Conservation (phyloP, 169 alveolate genomes). For the Haemoproteus tartakovskyi region DNA sequence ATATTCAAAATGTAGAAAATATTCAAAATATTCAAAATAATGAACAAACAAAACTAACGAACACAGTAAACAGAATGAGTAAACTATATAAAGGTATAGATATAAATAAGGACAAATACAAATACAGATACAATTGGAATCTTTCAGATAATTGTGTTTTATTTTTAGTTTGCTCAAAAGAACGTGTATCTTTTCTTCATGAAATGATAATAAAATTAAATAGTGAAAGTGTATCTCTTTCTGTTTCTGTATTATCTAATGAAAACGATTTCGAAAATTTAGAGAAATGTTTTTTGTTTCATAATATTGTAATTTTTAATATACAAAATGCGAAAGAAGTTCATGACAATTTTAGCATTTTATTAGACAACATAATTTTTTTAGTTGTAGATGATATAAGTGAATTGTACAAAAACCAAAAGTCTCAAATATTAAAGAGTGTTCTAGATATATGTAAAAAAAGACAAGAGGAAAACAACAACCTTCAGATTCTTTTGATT, state of each 20-base stretch:
- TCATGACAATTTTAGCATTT: slow-evolving; percentile 13
- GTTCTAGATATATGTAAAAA: slow-evolving; percentile 19
- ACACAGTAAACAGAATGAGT: not conserved
- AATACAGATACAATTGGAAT: not conserved
- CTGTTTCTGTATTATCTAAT: slow-evolving; percentile 27
- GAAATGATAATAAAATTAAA: slow-evolving; percentile 44
- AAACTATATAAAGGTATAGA: not conserved
- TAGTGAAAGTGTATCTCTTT: slow-evolving; percentile 12
- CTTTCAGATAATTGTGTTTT: slow-evolving; percentile 12
- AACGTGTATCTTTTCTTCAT: slow-evolving; percentile 1
- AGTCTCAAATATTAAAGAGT: slow-evolving; percentile 5
- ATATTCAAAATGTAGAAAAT: not conserved
- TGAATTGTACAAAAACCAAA: slow-evolving; percentile 30
- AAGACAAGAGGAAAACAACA: slow-evolving; percentile 10
- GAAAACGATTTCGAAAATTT: slow-evolving; percentile 12
- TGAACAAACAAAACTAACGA: not conserved
- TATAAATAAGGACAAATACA: slow-evolving; percentile 2
- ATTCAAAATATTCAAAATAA: not conserved
- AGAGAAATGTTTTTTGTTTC: slow-evolving; percentile 10
- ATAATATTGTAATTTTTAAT: slow-evolving; percentile 33
- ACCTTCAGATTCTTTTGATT: slow-evolving; percentile 8
- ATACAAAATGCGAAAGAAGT: slow-evolving; percentile 6
- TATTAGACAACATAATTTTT: slow-evolving; percentile 15
- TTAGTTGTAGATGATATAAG: slow-evolving; percentile 38
- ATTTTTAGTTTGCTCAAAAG: slow-evolving; percentile 24